Evolutionary conservation across 805 yeast species (phyloP).

Genomic region (Grigorovia jiainica): DNA sequence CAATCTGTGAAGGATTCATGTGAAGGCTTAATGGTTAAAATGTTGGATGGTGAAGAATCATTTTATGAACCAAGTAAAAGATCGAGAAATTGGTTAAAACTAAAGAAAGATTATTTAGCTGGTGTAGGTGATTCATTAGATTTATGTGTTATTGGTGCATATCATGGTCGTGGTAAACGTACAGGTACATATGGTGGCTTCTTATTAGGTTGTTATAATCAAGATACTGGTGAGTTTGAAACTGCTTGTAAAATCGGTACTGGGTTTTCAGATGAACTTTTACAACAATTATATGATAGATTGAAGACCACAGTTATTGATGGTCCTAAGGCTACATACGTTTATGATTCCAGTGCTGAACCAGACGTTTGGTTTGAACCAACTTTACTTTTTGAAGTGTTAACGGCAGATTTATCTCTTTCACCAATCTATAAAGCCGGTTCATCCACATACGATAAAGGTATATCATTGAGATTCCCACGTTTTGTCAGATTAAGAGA

Average conservation of each 20-base stretch:
- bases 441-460: slow-evolving; percentile 59
- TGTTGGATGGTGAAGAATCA: slow-evolving; percentile 71
- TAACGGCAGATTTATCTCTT: slow-evolving; percentile 82
- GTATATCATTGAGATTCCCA: slow-evolving; percentile 83
- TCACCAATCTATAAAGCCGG: slow-evolving; percentile 90
- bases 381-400: slow-evolving; percentile 69
- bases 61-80: slow-evolving; percentile 91
- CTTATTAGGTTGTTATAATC: slow-evolving; percentile 79
- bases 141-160: slow-evolving; percentile 88
- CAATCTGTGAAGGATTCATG: slow-evolving; percentile 83
- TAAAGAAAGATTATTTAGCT: slow-evolving; percentile 87
- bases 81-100: slow-evolving; percentile 88
- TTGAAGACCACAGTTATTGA: slow-evolving; percentile 59
- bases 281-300: slow-evolving; percentile 47
- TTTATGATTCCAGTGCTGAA: slow-evolving; percentile 60
- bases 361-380: slow-evolving; percentile 98
- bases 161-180: slow-evolving; percentile 87
- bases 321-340: slow-evolving; percentile 56
- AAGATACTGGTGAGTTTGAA: slow-evolving; percentile 86
- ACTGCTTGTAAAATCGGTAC: slow-evolving; percentile 97
- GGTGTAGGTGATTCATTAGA: slow-evolving; percentile 96
- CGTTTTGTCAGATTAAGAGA: slow-evolving; percentile 76
- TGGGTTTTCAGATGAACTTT: slow-evolving; percentile 83
- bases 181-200: slow-evolving; percentile 96
- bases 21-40: slow-evolving; percentile 94